Evolutionary conservation across 1,284 basidiomycete genomes (phyloP).

Genomic region (Earliella scabrosa): DNA sequence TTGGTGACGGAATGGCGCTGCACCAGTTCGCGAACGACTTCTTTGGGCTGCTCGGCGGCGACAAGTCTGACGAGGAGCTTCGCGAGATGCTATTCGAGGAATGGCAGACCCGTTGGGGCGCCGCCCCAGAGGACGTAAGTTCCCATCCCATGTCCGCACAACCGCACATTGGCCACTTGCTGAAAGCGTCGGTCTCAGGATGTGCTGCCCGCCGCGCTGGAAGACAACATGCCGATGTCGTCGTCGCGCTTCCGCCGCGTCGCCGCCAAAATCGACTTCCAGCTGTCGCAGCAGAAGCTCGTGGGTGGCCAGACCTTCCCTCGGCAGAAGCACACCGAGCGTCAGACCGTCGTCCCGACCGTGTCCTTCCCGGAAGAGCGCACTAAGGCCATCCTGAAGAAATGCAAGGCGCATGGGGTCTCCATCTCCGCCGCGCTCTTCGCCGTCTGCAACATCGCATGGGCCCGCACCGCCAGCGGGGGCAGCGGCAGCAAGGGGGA

Average conservation of each 20-base stretch:
- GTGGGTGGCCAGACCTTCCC: slow-evolving; percentile 71
- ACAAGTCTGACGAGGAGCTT: slow-evolving; percentile 47
- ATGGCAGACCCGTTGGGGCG: slow-evolving; percentile 47
- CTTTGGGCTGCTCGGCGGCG: slow-evolving; percentile 58
- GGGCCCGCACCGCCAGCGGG: slow-evolving; percentile 59
- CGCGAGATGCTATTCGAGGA: slow-evolving; percentile 47
- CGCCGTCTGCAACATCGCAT: slow-evolving; percentile 76
- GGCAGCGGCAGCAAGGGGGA: slow-evolving; percentile 41
- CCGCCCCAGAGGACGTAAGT: slow-evolving; percentile 30
- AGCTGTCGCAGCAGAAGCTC: slow-evolving; percentile 49
- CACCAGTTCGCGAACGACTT: slow-evolving; percentile 78
- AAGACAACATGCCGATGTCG: slow-evolving; percentile 53
- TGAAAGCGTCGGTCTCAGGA: slow-evolving; percentile 23
- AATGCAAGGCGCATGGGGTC: slow-evolving; percentile 71
- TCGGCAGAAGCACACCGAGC: slow-evolving; percentile 44
- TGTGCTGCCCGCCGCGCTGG: slow-evolving; percentile 54
- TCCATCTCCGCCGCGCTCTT: slow-evolving; percentile 79
- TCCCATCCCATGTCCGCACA: background rate
- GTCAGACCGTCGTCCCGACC: slow-evolving; percentile 70
- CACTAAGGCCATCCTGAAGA: slow-evolving; percentile 63
- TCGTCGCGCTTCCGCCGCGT: slow-evolving; percentile 44
- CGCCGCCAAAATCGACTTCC: slow-evolving; percentile 60
- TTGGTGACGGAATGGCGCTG: slow-evolving; percentile 82
- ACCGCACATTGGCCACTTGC: slow-evolving; percentile 1
- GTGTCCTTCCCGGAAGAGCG: slow-evolving; percentile 55